Evolutionary conservation across 1,139 yeast genomes (phyloP).

Genomic region (Arxiozyma bovina): DNA sequence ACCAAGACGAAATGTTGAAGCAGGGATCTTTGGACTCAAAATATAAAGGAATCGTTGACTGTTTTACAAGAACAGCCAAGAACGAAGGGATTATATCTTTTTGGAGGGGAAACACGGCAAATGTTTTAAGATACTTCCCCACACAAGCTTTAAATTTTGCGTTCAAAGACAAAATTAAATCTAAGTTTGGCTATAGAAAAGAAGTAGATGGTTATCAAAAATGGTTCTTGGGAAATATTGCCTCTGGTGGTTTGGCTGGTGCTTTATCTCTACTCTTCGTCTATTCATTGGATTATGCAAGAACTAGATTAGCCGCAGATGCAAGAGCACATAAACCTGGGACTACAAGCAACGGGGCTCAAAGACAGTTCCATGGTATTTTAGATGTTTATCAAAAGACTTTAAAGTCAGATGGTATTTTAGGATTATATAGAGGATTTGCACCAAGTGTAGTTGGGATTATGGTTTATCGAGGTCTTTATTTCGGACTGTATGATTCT

Average conservation of each 20-base stretch:
- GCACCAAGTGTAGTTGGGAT: slow-evolving; percentile 14
- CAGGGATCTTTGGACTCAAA: slow-evolving; percentile 13
- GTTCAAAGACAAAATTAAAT: slow-evolving; percentile 13
- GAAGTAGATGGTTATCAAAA: slow-evolving; percentile 8
- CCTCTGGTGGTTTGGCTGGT: slow-evolving; percentile 9
- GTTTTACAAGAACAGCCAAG: slow-evolving; percentile 13
- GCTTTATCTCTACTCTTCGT: slow-evolving; percentile 8
- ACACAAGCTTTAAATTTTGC: slow-evolving; percentile 16
- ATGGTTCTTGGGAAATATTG: slow-evolving; percentile 8
- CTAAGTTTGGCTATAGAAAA: slow-evolving; percentile 10
- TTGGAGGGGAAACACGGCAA: slow-evolving; percentile 17
- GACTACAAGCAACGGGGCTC: slow-evolving; percentile 2
- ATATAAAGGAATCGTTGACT: slow-evolving; percentile 12
- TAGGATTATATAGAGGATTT: slow-evolving; percentile 15
- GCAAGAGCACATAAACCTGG: slow-evolving; percentile 6
- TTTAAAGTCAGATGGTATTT: slow-evolving; percentile 12
- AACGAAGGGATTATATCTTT: slow-evolving; percentile 13
- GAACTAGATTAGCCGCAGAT: slow-evolving; percentile 10
- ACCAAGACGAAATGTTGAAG: slow-evolving; percentile 15
- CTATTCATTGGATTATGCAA: slow-evolving; percentile 9
- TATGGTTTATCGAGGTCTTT: slow-evolving; percentile 15
- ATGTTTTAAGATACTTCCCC: slow-evolving; percentile 15
- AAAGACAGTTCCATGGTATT: slow-evolving; percentile 14
- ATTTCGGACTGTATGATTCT: slow-evolving; percentile 14
- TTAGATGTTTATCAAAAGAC: slow-evolving; percentile 15